Evolutionary conservation across 148 eudicot genomes (phyloP).

Genomic region (Cornus controversa): DNA sequence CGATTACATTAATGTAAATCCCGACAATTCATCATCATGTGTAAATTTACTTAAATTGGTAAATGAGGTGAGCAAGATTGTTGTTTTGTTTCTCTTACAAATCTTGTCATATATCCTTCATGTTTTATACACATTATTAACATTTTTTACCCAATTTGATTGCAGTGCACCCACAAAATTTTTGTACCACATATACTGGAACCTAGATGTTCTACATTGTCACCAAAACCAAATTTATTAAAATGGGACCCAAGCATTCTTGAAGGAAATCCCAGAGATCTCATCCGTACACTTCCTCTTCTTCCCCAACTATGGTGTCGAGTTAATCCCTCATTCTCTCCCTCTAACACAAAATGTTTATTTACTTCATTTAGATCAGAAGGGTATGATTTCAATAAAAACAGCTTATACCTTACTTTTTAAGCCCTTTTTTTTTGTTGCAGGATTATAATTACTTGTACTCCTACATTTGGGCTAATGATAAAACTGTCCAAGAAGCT

Average conservation of each 20-base stretch:
- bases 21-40: conserved; percentile 13
- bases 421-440: background rate
- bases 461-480: conserved; percentile 31
- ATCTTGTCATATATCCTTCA: background rate
- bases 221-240: background rate
- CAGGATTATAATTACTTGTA: conserved; percentile 21
- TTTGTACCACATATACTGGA: background rate
- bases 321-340: conserved; percentile 1
- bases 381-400: background rate
- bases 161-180: background rate
- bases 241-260: background rate
- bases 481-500: conserved; percentile 32
- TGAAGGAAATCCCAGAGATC: background rate
- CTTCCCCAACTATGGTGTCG: background rate
- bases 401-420: background rate
- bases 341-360: background rate
- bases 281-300: background rate
- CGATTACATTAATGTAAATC: conserved; percentile 10
- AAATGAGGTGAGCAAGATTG: background rate
- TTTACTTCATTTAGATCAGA: background rate
- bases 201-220: background rate
- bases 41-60: background rate
- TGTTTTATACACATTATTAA: background rate
- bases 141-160: background rate
- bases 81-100: background rate